Percentiles rank a stretch among this genome's conserved stretches.
Conservation (phyloP, 2,329 filamentous ascomycete species). For the Nemania diffusa region DNA sequence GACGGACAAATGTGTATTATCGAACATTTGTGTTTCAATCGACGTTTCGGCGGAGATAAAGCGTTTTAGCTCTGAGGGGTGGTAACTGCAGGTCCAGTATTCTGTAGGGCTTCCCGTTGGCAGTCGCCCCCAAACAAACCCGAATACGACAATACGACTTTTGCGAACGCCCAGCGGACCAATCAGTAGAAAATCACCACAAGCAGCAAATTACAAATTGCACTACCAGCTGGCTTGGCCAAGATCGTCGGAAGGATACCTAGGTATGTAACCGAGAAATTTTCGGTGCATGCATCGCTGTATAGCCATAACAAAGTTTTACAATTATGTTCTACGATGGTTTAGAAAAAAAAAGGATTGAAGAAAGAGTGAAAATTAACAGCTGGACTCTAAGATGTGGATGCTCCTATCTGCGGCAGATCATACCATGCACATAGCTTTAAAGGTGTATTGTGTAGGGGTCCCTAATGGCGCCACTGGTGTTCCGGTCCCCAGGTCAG, state of each 20-base stretch:
- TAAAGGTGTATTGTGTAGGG: no score
- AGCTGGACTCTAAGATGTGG: no score
- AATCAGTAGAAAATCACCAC: slow-evolving; percentile 22
- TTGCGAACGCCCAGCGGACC: neutral
- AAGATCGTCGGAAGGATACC: slow-evolving; percentile 17
- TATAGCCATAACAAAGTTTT: no score
- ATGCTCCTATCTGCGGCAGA: no score
- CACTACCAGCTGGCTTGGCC: slow-evolving; percentile 14
- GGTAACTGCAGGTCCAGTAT: neutral
- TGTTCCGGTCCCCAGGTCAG: neutral
- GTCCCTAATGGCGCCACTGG: neutral
- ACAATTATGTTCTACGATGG: no score
- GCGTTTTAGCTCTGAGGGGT: neutral
- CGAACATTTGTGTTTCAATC: neutral
- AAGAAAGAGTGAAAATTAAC: no score
- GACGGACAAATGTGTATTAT: no score
- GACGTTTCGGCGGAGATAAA: neutral
- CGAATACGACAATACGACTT: slow-evolving; percentile 26
- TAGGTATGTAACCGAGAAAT: slow-evolving; percentile 11
- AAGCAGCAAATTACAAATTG: slow-evolving; percentile 25
- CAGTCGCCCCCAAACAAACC: neutral
- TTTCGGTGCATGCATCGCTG: neutral
- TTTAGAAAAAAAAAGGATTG: no score
- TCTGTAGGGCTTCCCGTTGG: neutral
- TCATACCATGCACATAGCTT: no score